Conservation (phyloP, 1,139 yeast genomes). For the Maudiozyma humilis region DNA sequence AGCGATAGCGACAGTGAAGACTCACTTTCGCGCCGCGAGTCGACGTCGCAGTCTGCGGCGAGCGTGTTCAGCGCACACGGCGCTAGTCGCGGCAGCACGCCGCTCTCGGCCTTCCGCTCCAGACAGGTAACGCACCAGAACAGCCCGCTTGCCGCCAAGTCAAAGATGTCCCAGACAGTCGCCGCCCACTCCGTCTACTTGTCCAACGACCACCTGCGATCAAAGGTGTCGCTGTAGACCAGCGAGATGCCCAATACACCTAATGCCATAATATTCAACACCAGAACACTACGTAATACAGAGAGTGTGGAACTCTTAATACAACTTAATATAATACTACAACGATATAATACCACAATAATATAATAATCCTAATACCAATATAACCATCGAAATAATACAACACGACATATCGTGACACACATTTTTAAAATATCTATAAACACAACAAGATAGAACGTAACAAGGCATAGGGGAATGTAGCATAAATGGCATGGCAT, state of each 20-base stretch:
- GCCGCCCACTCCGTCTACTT: neutral
- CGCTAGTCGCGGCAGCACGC: slow-evolving; percentile 9
- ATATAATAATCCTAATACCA: neutral
- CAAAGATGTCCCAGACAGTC: neutral
- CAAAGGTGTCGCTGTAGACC: neutral
- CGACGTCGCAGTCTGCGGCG: slow-evolving; percentile 20
- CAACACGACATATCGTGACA: no score
- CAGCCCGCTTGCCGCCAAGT: neutral
- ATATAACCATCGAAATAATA: no score
- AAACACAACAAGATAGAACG: no score
- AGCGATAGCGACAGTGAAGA: slow-evolving; percentile 12
- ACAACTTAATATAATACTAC: no score
- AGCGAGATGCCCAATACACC: neutral
- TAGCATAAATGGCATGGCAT: no score
- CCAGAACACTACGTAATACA: no score
- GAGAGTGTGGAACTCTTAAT: no score
- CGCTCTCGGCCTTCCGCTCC: slow-evolving; percentile 22
- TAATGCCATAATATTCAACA: neutral
- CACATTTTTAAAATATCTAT: no score
- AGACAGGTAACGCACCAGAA: neutral
- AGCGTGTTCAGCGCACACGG: slow-evolving; percentile 19
- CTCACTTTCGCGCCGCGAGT: slow-evolving; percentile 25
- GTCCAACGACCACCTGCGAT: neutral
- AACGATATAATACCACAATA: no score
- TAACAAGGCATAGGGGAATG: no score